phyloP scores from a whole-genome alignment of 1,284 basidiomycete genomes.

The Boletus sp. region DNA sequence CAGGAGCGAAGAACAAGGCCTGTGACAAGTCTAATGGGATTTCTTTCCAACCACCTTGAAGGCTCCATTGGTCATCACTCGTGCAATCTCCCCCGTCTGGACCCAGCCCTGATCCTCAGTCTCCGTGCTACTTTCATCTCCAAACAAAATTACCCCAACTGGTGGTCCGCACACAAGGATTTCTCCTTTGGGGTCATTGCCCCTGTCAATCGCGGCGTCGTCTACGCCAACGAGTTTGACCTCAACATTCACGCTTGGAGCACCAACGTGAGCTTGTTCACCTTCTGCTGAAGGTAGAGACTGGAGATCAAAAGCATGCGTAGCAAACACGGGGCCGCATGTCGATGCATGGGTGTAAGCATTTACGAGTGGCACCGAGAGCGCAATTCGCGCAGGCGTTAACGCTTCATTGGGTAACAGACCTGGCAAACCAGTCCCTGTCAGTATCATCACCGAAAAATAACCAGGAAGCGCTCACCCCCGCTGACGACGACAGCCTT shows the following conservation, averaged over 20 bases:
- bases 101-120: conserved; percentile 45
- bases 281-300: conserved; percentile 45
- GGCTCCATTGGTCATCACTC: conserved; percentile 59
- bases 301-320: conserved; percentile 73
- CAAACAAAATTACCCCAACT: conserved; percentile 49
- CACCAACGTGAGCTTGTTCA: conserved; percentile 56
- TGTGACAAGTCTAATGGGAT: conserved; percentile 4
- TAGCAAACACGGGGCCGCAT: conserved; percentile 66
- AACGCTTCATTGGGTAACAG: conserved; percentile 39
- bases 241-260: conserved; percentile 72
- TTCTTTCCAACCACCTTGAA: conserved; percentile 40
- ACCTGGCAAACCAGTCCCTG: conserved; percentile 31
- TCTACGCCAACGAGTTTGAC: conserved; percentile 62
- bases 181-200: conserved; percentile 52
- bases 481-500: conserved; percentile 60
- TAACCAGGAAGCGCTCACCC: conserved; percentile 40
- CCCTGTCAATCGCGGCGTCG: conserved; percentile 57
- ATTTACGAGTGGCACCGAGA: conserved; percentile 69
- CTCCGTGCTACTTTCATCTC: conserved; percentile 33
- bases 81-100: conserved; percentile 42
- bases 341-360: conserved; percentile 56
- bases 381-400: conserved; percentile 59
- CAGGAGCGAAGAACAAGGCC: neutral
- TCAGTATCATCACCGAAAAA: conserved; percentile 1
- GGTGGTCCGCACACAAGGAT: conserved; percentile 48